A percentile compares a stretch with the other conserved stretches of the same genome.
Conservation (phyloP, 2,329 filamentous ascomycete species). For the Stemphylium vesicarium region DNA sequence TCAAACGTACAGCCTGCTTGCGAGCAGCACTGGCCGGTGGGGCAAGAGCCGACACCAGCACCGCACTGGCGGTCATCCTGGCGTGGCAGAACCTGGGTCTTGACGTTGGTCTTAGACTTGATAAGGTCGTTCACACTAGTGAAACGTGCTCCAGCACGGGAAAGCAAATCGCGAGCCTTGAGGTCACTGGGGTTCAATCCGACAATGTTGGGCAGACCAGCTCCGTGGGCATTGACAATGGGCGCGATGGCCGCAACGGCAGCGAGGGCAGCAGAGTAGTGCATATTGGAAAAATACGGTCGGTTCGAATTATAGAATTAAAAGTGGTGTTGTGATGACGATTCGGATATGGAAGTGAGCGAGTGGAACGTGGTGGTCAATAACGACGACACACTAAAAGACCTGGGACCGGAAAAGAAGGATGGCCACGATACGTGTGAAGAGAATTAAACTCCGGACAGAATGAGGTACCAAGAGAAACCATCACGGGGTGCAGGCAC, state of each 20-base stretch:
- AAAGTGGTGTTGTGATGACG: constrained; percentile 12
- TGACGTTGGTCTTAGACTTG: constrained; percentile 12
- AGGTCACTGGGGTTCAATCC: constrained; percentile 45
- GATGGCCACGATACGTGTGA: constrained; percentile 24
- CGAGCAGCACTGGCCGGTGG: constrained; percentile 46
- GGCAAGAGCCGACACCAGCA: constrained; percentile 36
- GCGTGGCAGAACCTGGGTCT: constrained; percentile 30
- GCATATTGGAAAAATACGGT: constrained; percentile 33
- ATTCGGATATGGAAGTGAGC: constrained; percentile 25
- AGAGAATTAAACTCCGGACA: constrained; percentile 23
- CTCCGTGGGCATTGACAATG: constrained; percentile 41
- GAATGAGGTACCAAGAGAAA: constrained; percentile 22
- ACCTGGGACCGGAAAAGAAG: constrained; percentile 26
- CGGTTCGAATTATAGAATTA: constrained; percentile 36
- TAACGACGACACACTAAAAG: constrained; percentile 37
- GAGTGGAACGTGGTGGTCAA: constrained; percentile 41
- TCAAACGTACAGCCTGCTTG: constrained; percentile 35
- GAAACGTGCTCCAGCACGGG: constrained; percentile 34
- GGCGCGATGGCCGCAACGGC: constrained; percentile 38
- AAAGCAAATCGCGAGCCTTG: constrained; percentile 43
- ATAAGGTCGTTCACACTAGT: constrained; percentile 27
- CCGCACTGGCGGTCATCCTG: constrained; percentile 47
- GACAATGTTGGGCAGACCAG: constrained; percentile 40
- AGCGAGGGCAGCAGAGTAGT: constrained; percentile 41
- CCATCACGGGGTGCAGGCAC: constrained; percentile 12